Conservation (phyloP, 768 basidiomycete species). For the Boletus edulis region DNA sequence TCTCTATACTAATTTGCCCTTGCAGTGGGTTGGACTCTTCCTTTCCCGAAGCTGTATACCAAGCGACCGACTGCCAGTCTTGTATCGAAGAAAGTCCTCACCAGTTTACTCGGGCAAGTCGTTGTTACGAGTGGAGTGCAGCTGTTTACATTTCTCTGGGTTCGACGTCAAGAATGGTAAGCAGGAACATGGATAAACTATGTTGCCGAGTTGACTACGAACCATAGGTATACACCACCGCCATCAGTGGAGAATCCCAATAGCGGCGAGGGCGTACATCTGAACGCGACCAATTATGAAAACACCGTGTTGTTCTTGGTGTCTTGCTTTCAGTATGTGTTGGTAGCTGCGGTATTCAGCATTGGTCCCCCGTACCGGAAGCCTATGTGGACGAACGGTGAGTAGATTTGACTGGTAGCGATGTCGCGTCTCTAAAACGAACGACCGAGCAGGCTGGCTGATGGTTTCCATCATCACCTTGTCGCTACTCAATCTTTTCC, state of each 20-base stretch:
- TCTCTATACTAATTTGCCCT: conserved; percentile 5
- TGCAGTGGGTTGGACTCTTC: conserved; percentile 92
- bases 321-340: conserved; percentile 98
- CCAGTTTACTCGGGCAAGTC: conserved; percentile 92
- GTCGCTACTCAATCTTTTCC: conserved; percentile 68
- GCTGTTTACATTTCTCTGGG: conserved; percentile 88
- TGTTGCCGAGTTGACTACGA: not conserved
- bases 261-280: conserved; percentile 54
- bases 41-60: conserved; percentile 80
- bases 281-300: conserved; percentile 86
- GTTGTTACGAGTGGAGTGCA: conserved; percentile 81
- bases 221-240: conserved; percentile 64
- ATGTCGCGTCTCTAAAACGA: not conserved
- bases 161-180: conserved; percentile 81
- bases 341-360: conserved; percentile 96
- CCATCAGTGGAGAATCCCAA: conserved; percentile 50
- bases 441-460: conserved; percentile 58
- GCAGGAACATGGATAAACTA: not conserved
- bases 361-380: conserved; percentile 97
- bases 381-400: conserved; percentile 94
- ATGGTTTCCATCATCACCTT: conserved; percentile 74
- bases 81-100: conserved; percentile 91
- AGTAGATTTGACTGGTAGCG: conserved; percentile 20
- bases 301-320: conserved; percentile 90
- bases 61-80: conserved; percentile 95